Evolutionary conservation across 2,329 filamentous ascomycete species (phyloP), one percentile per base, ranked within the genome.

Genomic region (Cyphellophora europaea): DNA sequence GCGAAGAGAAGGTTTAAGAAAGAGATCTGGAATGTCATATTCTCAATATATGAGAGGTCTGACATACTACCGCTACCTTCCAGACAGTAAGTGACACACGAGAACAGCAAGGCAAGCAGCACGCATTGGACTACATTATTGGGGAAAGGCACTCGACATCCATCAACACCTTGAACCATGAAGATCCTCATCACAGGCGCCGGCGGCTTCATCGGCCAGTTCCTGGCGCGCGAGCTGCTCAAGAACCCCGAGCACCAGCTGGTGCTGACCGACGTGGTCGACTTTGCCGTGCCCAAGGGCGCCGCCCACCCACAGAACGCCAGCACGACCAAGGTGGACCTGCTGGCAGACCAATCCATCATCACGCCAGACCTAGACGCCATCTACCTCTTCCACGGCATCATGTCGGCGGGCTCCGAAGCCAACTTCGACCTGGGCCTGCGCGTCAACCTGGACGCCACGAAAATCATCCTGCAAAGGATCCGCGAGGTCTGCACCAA

Each of bases 331-430:
- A 62, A 63, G 16, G 66, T 70, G 6, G 74, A 79, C 50, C 62
- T 78, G 2, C 61, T 73, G 11, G 59, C 60, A 3, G 62, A 65
- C 12, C 49, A 51, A 14, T 43, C 49, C 10, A 41, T 65, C 4
- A 55, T 62, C 19, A 55, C 59, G 16, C 30, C 40, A 11, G 64
- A 67, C 1, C 57, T 74, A 3, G 61, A 67, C 40, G 68, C 69
- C 30, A 63, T 71, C 38, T 79, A 75, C 56, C 62, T 77, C 47
- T 72, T 80, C 53, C 76, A 80, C 54, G 76, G 76, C 42, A 77
- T 79, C 61, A 79, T 80, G 76, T 79, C 74, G 0, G 69, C 69
- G 10, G 74, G 73, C 5, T 71, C 73, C 11, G 75, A 79, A 55
- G 70, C 71, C 27, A 67, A 78, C 55, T 74, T 72, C 43, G 69